Percentiles rank a stretch among this genome's conserved stretches.
These are phyloP conservation scores for Plasmodium knowlesi DNA, from an alignment of 169 alveolate genomes.

Conservation along the genomic window DNA sequence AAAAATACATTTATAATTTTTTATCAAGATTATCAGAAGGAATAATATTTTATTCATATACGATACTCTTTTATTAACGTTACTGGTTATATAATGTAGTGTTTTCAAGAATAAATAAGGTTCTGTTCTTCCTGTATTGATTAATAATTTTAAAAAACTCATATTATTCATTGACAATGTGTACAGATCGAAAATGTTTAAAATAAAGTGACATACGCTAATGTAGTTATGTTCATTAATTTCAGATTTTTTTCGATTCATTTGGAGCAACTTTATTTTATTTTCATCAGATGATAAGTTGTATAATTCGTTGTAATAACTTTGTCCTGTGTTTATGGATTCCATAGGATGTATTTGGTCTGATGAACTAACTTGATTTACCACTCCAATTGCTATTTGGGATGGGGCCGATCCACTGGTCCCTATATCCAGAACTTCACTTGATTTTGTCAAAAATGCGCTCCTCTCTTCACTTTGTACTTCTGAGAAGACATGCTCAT, in stretches of 20 bases:
- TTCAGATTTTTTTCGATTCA: not conserved
- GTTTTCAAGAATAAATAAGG: constrained; percentile 71
- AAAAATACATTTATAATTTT: constrained; percentile 65
- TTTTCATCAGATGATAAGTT: not conserved
- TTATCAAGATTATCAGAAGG: constrained; percentile 40
- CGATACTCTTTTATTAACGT: constrained; percentile 47
- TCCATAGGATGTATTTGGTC: not conserved
- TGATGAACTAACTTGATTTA: not conserved
- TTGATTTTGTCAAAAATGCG: not conserved
- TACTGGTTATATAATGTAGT: constrained; percentile 37
- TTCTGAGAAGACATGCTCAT: constrained; percentile 1
- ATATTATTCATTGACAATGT: constrained; percentile 54
- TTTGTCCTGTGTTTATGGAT: not conserved
- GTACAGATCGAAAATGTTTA: constrained; percentile 67
- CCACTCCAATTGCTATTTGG: not conserved
- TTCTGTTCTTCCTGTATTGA: constrained; percentile 64
- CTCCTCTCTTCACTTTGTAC: not conserved
- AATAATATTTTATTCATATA: constrained; percentile 64
- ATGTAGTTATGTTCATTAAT: constrained; percentile 65
- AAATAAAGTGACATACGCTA: constrained; percentile 70
- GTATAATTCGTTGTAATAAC: not conserved
- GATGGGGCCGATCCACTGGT: not conserved
- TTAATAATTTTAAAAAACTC: constrained; percentile 50
- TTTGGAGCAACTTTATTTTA: not conserved
- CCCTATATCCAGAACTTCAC: not conserved